Conservation (phyloP, 2,329 filamentous ascomycete genomes). For the Bertia moriformis region DNA sequence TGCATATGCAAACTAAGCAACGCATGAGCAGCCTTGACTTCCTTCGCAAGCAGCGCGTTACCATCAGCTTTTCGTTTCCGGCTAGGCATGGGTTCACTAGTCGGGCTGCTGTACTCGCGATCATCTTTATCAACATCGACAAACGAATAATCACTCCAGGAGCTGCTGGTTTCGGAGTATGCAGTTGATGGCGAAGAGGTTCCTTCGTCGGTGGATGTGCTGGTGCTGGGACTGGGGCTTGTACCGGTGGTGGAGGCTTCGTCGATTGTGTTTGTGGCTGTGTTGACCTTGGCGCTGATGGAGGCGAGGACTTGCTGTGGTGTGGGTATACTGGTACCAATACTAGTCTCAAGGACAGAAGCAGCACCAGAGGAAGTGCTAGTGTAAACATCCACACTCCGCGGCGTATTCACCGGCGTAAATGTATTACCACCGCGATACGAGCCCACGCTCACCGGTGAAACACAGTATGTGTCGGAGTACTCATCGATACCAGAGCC, state of each 20-base stretch:
- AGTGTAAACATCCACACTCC: neutral
- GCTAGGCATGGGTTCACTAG: neutral
- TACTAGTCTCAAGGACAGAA: too few species aligned
- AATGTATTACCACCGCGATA: neutral
- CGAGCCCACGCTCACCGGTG: conserved; percentile 13
- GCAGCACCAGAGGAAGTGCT: too few species aligned
- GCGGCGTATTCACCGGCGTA: conserved; percentile 1
- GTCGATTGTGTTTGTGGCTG: neutral
- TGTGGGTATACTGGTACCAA: too few species aligned
- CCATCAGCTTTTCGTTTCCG: conserved; percentile 4
- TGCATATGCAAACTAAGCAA: conserved; percentile 17
- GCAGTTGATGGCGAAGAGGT: too few species aligned
- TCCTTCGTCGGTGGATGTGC: neutral
- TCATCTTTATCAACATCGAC: neutral
- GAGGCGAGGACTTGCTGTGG: neutral
- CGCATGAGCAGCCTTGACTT: conserved; percentile 19
- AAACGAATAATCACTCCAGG: neutral
- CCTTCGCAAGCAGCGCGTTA: conserved; percentile 10
- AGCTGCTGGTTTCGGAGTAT: neutral
- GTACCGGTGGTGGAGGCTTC: neutral
- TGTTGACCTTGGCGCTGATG: neutral
- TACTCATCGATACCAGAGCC: conserved; percentile 11
- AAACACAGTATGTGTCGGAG: conserved; percentile 11
- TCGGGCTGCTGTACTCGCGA: neutral
- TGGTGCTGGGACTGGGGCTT: neutral